Base-by-base conservation (phyloP, 805 yeast genomes). In the Candida lessepsii region DNA sequence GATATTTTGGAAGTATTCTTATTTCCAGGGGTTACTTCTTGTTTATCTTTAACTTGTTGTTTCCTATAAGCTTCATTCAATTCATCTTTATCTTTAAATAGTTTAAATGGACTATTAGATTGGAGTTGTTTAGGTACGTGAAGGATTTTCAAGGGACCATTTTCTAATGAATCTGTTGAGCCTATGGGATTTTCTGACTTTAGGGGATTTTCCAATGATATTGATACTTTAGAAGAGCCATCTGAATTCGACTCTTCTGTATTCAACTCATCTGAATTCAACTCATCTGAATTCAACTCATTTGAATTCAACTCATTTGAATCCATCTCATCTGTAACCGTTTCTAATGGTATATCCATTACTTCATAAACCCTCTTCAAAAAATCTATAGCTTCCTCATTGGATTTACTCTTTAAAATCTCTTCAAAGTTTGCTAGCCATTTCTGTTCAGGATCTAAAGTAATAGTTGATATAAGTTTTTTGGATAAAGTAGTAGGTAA, bases 31-130 rank as follows among this genome's bases (percentile, higher is more conserved):
- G 29, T 26, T 13, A 7, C 13, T 6, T n/a, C 11, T n/a, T 8
- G 15, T 13, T 5, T 7, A 4, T 14, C 19, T 17, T 17, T 17
- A 9, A 9, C 29, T 24, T 48, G 51, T 23, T 46, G 44, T 37
- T 42, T 40, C 26, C 40, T 29, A 20, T 49, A 47, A 5, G 46
- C 41, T 29, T 35, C 45, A 14, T 35, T 29, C 25, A 45, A 40
- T 26, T 46, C 54, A 13, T 29, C 38, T 16, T 41, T 32, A 5
- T 48, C 21, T 20, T 34, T 40, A 34, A 50, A 47, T 2, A 54
- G 41, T 17, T 35, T 33, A 18, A 49, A 48, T 9, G 51, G 46
- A 15, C 38, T 41, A 3, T 34, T 26, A 7, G 20, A 26, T n/a
- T 35, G 33, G 11, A 25, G n/a, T 14, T 24, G 20, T 17, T 29